These are phyloP conservation scores for Trypanosoma scelopori DNA, from an alignment of 208 protist species.

Conservation along the genomic window DNA sequence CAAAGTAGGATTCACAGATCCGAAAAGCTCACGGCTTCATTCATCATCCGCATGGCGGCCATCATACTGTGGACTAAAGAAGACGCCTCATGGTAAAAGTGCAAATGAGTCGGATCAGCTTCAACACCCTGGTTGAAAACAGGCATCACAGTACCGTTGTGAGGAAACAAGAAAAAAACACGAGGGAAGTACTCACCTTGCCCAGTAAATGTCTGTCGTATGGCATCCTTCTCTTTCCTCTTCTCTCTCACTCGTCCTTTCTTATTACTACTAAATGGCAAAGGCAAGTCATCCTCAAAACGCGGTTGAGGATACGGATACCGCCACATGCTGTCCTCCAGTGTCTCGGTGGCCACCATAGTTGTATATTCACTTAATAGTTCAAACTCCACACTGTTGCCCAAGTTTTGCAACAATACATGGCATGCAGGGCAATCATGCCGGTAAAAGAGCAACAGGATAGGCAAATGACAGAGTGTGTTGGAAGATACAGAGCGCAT, in stretches of 20 bases:
- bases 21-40: slow-evolving; percentile 31
- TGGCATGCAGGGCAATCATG: slow-evolving; percentile 20
- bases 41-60: slow-evolving; percentile 55
- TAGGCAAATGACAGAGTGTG: slow-evolving; percentile 19
- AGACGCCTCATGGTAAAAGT: slow-evolving; percentile 43
- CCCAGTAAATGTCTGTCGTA: slow-evolving; percentile 33
- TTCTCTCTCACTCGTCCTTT: background rate
- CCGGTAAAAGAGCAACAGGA: slow-evolving; percentile 26
- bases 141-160: slow-evolving; percentile 73
- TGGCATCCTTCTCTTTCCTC: slow-evolving; percentile 3
- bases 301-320: slow-evolving; percentile 23
- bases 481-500: slow-evolving; percentile 6
- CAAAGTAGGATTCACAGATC: slow-evolving; percentile 23
- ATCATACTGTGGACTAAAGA: slow-evolving; percentile 42
- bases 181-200: slow-evolving; percentile 63
- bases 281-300: slow-evolving; percentile 1
- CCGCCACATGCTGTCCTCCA: slow-evolving; percentile 10
- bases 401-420: slow-evolving; percentile 9
- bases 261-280: background rate
- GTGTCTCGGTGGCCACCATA: slow-evolving; percentile 38
- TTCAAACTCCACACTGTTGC: slow-evolving; percentile 41
- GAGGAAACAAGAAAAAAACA: slow-evolving; percentile 71
- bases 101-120: slow-evolving; percentile 30
- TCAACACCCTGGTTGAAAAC: slow-evolving; percentile 47
- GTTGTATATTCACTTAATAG: slow-evolving; percentile 51